phyloP scores from a whole-genome alignment of 352 stramenopile species.

The Phytopythium mirpurense region DNA sequence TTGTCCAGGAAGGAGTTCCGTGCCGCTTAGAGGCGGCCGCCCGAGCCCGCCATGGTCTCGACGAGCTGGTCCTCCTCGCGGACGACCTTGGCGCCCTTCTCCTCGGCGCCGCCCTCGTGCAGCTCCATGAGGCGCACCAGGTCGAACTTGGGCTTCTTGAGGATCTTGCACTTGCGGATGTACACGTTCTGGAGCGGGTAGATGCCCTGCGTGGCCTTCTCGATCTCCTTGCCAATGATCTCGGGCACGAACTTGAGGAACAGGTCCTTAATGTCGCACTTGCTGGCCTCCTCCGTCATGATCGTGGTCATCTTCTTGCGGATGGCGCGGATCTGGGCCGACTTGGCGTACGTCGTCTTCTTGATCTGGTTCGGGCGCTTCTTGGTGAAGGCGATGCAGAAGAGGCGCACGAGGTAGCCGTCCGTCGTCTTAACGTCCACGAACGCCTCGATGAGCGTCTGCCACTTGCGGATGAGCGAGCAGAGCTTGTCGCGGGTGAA shows the following conservation, averaged over 20 bases:
- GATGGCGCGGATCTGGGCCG: conserved; percentile 95
- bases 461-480: conserved; percentile 99
- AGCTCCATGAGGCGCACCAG: conserved; percentile 99
- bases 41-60: conserved; percentile 81
- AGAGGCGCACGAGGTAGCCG: conserved; percentile 98
- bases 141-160: conserved; percentile 99
- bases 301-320: conserved; percentile 98
- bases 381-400: conserved; percentile 99
- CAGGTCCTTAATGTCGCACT: conserved; percentile 99
- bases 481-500: conserved; percentile 99
- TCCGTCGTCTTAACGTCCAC: conserved; percentile 99
- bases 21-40: conserved; percentile 83
- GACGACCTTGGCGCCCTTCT: conserved; percentile 90
- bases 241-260: conserved; percentile 99
- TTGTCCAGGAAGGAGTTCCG: conserved; percentile 14
- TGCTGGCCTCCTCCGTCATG: conserved; percentile 97
- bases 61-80: conserved; percentile 84
- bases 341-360: conserved; percentile 99
- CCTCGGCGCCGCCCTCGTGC: conserved; percentile 93
- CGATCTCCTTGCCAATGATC: conserved; percentile 98
- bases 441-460: conserved; percentile 98
- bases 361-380: conserved; percentile 98
- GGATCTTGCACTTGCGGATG: conserved; percentile 99
- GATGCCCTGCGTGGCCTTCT: conserved; percentile 96
- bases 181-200: conserved; percentile 99